These are phyloP conservation scores for Trypanosoma boissoni DNA, from an alignment of 208 protist species.

Conservation along the genomic window DNA sequence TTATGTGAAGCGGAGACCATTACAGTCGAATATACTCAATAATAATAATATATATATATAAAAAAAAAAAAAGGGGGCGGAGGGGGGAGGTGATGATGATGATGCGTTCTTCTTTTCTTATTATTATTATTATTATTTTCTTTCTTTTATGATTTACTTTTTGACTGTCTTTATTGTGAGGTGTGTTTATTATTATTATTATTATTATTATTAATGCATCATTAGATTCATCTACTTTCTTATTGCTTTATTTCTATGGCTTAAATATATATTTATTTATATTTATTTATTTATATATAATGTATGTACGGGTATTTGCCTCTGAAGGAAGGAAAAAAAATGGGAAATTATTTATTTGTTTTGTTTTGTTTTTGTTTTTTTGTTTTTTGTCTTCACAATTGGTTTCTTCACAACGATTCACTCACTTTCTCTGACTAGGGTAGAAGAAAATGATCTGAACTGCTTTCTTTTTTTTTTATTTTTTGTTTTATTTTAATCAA, in stretches of 20 bases:
- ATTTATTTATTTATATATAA: conserved; percentile 7
- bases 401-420: too few species aligned
- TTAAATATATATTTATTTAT: neutral
- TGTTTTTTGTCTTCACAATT: neutral
- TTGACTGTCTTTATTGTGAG: neutral
- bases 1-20: conserved; percentile 39
- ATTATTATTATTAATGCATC: neutral
- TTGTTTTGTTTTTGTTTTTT: too few species aligned
- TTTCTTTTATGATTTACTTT: neutral
- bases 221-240: neutral
- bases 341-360: too few species aligned
- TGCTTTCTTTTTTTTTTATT: too few species aligned
- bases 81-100: neutral
- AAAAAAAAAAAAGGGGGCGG: neutral
- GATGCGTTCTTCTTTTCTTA: neutral
- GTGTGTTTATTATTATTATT: conserved; percentile 22
- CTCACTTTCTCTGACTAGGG: too few species aligned
- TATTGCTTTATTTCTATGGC: neutral
- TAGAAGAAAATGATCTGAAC: too few species aligned
- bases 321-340: too few species aligned
- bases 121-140: neutral
- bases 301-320: too few species aligned
- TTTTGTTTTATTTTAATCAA: too few species aligned
- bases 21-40: neutral
- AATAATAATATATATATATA: neutral